phyloP scores from a whole-genome alignment of 2,329 filamentous ascomycete species.

The Aureobasidium sp. region DNA sequence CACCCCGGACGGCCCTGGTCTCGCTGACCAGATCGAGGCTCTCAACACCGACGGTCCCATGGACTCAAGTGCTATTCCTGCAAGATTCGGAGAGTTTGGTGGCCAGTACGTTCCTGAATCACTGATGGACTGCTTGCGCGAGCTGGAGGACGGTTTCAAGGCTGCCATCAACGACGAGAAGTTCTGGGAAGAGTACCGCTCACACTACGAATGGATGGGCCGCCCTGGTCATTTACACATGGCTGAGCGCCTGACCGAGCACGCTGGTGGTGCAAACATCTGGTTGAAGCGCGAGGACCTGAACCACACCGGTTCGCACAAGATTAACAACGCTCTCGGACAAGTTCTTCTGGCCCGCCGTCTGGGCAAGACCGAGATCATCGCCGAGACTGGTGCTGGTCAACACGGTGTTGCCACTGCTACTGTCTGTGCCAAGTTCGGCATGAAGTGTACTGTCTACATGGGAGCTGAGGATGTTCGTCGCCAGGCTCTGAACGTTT shows the following conservation, averaged over 20 bases:
- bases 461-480: slow-evolving; percentile 98
- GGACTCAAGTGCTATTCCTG: slow-evolving; percentile 56
- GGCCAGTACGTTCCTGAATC: slow-evolving; percentile 97
- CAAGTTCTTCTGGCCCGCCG: slow-evolving; percentile 81
- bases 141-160: slow-evolving; percentile 88
- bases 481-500: slow-evolving; percentile 93
- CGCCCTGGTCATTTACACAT: slow-evolving; percentile 86
- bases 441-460: slow-evolving; percentile 95
- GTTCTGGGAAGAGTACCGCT: slow-evolving; percentile 96
- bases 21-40: slow-evolving; percentile 78
- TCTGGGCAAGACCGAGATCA: slow-evolving; percentile 92
- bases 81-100: slow-evolving; percentile 90
- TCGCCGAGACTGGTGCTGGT: slow-evolving; percentile 93
- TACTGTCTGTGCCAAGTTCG: slow-evolving; percentile 95
- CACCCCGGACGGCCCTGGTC: slow-evolving; percentile 51
- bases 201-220: slow-evolving; percentile 96
- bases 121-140: slow-evolving; percentile 88
- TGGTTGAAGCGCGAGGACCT: slow-evolving; percentile 97
- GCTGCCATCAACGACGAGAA: slow-evolving; percentile 75
- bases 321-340: slow-evolving; percentile 97
- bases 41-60: slow-evolving; percentile 56
- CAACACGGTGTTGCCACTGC: slow-evolving; percentile 98
- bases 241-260: slow-evolving; percentile 78
- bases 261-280: slow-evolving; percentile 88
- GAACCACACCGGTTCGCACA: slow-evolving; percentile 96